Evolutionary conservation across 345 rosid species (phyloP).

Genomic region (Rhodamnia argentea): DNA sequence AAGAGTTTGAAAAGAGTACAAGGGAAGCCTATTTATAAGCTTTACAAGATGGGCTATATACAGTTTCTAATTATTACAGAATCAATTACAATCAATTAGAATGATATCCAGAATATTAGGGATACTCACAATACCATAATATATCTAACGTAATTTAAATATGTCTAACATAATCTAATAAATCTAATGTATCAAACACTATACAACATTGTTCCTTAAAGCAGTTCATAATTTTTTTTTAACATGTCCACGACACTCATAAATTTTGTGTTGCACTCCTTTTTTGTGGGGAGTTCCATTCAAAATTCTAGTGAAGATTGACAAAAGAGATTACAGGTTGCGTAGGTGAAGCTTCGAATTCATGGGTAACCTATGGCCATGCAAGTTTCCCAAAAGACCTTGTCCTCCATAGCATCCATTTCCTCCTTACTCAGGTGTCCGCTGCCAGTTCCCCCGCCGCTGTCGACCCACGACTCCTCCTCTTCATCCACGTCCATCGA

Average conservation of each 20-base stretch:
- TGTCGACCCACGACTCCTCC: conserved; percentile 4
- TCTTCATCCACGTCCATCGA: conserved; percentile 8
- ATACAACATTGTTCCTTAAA: too few relatives aligned
- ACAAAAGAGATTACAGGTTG: not conserved
- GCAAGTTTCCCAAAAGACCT: conserved; percentile 58
- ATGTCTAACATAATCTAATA: too few relatives aligned
- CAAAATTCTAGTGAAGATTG: not conserved
- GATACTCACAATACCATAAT: too few relatives aligned
- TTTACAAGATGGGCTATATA: too few relatives aligned
- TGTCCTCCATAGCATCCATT: conserved; percentile 45
- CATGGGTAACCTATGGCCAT: conserved; percentile 45
- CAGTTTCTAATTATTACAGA: too few relatives aligned
- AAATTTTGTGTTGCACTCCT: not conserved
- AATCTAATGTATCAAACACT: too few relatives aligned
- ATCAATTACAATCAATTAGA: too few relatives aligned
- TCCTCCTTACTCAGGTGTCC: conserved; percentile 15
- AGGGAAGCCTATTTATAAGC: too few relatives aligned
- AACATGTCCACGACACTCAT: not conserved
- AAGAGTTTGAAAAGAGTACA: too few relatives aligned
- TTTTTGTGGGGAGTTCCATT: not conserved
- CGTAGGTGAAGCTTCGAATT: not conserved
- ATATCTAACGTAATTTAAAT: too few relatives aligned
- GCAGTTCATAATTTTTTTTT: not conserved
- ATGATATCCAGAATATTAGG: too few relatives aligned
- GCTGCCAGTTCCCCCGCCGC: not conserved